Evolutionary conservation across 2,329 filamentous ascomycete genomes (phyloP).

Genomic region (Penicillium crustosum): DNA sequence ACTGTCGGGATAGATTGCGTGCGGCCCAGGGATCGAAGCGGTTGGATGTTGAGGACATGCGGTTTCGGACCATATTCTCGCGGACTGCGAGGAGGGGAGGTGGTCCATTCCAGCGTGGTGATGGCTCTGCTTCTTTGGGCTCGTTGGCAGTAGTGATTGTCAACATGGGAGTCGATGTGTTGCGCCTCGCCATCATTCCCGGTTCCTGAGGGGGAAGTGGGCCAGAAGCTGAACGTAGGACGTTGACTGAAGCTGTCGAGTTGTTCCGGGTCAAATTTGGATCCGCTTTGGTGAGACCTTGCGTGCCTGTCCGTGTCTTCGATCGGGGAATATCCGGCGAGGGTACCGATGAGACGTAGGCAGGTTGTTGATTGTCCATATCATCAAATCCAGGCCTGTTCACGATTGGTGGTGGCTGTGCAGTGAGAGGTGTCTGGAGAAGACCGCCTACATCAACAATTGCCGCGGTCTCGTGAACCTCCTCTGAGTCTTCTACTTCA

Average conservation of each 20-base stretch:
- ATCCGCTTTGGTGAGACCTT: slow-evolving; percentile 4
- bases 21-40: slow-evolving; percentile 33
- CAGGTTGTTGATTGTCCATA: slow-evolving; percentile 19
- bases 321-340: slow-evolving; percentile 7
- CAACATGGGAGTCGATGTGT: slow-evolving; percentile 25
- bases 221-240: not conserved
- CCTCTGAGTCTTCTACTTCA: slow-evolving; percentile 28
- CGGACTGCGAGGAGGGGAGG: slow-evolving; percentile 57
- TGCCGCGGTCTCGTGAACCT: slow-evolving; percentile 53
- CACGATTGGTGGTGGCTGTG: slow-evolving; percentile 44
- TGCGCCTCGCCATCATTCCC: slow-evolving; percentile 7
- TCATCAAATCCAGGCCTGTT: slow-evolving; percentile 18
- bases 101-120: slow-evolving; percentile 29
- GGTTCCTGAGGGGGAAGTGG: not conserved
- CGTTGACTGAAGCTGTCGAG: slow-evolving; percentile 15
- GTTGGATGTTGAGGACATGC: slow-evolving; percentile 39
- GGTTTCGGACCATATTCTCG: slow-evolving; percentile 50
- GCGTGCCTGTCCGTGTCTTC: slow-evolving; percentile 11
- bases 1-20: slow-evolving; percentile 31
- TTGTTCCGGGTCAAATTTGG: slow-evolving; percentile 14
- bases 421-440: slow-evolving; percentile 61
- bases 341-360: slow-evolving; percentile 10
- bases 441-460: slow-evolving; percentile 66
- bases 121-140: slow-evolving; percentile 18
- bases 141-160: slow-evolving; percentile 16